Percentiles rank a stretch among this genome's conserved stretches.
Conservation (phyloP, 257 asterid species). For the Cynanchum wilfordii region DNA sequence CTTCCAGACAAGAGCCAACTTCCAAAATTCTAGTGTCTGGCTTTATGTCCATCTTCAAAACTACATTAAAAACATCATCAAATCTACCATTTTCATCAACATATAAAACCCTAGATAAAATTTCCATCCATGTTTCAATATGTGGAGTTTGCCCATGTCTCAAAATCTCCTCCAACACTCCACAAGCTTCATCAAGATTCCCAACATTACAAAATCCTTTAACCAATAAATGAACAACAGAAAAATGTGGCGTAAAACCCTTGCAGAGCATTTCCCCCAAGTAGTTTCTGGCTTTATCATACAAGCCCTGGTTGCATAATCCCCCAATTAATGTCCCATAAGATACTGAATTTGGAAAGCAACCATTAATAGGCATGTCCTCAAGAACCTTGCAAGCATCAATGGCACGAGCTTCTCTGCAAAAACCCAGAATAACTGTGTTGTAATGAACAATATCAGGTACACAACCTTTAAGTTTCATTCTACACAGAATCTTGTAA, state of each 20-base stretch:
- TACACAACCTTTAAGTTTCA: constrained; percentile 85
- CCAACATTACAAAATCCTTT: constrained; percentile 67
- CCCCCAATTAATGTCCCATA: constrained; percentile 71
- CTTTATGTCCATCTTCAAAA: constrained; percentile 54
- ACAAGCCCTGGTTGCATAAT: constrained; percentile 69
- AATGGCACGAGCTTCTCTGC: constrained; percentile 66
- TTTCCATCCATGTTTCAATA: constrained; percentile 60
- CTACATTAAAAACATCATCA: constrained; percentile 33
- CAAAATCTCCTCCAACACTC: constrained; percentile 47
- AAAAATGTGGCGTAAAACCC: constrained; percentile 65
- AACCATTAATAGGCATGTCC: constrained; percentile 73
- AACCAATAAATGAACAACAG: constrained; percentile 47
- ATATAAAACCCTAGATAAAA: constrained; percentile 54
- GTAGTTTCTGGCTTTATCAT: constrained; percentile 60
- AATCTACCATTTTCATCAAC: constrained; percentile 33
- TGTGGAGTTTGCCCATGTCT: constrained; percentile 49
- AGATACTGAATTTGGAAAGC: constrained; percentile 72
- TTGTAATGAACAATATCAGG: constrained; percentile 88
- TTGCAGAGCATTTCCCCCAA: constrained; percentile 46
- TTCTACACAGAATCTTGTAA: constrained; percentile 85
- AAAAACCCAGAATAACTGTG: constrained; percentile 71
- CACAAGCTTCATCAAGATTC: constrained; percentile 65
- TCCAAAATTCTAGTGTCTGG: constrained; percentile 63
- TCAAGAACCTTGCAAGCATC: constrained; percentile 87
- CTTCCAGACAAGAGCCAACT: constrained; percentile 54